These are phyloP conservation scores for Durio zibethinus DNA, from an alignment of 345 rosid genomes.

Conservation along the genomic window DNA sequence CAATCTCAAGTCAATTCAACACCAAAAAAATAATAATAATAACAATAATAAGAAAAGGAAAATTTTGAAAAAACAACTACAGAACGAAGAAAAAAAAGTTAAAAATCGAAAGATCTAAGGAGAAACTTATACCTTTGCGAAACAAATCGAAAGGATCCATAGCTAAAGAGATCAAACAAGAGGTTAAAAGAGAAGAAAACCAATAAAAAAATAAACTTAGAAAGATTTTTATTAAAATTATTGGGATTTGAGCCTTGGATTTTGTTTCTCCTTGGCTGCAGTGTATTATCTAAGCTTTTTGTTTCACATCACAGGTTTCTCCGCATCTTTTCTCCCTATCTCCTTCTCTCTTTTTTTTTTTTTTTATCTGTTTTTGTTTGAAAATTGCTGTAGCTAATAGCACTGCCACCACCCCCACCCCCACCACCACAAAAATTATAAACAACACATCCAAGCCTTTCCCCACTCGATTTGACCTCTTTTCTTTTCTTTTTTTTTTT, in stretches of 20 bases:
- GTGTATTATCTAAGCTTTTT: conserved; percentile 13
- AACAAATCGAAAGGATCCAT: conserved; percentile 75
- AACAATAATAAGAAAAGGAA: no score
- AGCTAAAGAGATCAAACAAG: conserved; percentile 22
- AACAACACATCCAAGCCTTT: conserved; percentile 19
- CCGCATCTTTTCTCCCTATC: not conserved
- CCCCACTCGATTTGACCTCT: conserved; percentile 47
- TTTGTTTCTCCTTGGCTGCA: not conserved
- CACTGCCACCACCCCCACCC: not conserved
- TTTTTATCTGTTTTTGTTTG: not conserved
- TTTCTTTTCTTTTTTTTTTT: not conserved
- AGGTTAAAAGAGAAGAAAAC: not conserved
- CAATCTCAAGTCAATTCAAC: conserved; percentile 27
- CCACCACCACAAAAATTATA: conserved; percentile 43
- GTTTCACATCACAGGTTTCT: not conserved
- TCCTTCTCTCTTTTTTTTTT: not conserved
- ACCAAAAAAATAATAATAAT: not conserved
- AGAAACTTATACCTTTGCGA: conserved; percentile 53
- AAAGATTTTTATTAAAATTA: not conserved
- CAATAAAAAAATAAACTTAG: not conserved
- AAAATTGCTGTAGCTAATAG: conserved; percentile 15
- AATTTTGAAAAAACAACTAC: not conserved
- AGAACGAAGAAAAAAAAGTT: not conserved
- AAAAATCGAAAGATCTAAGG: conserved; percentile 8
- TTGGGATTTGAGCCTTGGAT: conserved; percentile 30